These are phyloP conservation scores for Priceomyces melissophilus DNA, from an alignment of 805 yeast genomes.

Conservation along the genomic window DNA sequence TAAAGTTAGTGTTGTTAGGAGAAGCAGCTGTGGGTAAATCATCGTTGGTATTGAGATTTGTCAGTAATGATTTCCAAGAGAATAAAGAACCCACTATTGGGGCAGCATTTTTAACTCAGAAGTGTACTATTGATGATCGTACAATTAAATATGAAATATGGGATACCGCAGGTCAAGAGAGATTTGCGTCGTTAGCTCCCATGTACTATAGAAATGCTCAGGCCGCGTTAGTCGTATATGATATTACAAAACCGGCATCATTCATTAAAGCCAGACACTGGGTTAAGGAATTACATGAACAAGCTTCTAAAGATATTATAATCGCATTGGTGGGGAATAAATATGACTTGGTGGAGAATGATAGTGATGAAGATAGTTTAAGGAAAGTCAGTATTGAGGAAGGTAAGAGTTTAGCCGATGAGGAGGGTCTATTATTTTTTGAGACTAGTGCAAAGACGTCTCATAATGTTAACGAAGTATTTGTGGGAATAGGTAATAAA, in stretches of 20 bases:
- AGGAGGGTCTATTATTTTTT: conserved; percentile 84
- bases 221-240: conserved; percentile 94
- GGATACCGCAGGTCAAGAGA: conserved; percentile 98
- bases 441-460: conserved; percentile 95
- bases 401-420: conserved; percentile 83
- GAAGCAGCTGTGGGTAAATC: conserved; percentile 99
- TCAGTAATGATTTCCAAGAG: conserved; percentile 92
- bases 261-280: conserved; percentile 96
- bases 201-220: conserved; percentile 97
- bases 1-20: conserved; percentile 87
- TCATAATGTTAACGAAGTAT: conserved; percentile 85
- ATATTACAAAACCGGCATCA: conserved; percentile 90
- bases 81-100: conserved; percentile 98
- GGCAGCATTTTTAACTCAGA: conserved; percentile 93
- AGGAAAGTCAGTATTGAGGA: conserved; percentile 84
- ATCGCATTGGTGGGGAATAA: conserved; percentile 95
- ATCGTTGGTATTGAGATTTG: conserved; percentile 86
- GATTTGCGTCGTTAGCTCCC: conserved; percentile 94
- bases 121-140: conserved; percentile 80
- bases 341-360: conserved; percentile 67
- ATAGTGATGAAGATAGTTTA: conserved; percentile 47
- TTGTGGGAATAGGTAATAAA: conserved; percentile 82
- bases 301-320: conserved; percentile 86
- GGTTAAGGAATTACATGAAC: conserved; percentile 95
- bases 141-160: conserved; percentile 90